phyloP scores from a whole-genome alignment of 106 monocot genomes.

The Ottelia alismoides region DNA sequence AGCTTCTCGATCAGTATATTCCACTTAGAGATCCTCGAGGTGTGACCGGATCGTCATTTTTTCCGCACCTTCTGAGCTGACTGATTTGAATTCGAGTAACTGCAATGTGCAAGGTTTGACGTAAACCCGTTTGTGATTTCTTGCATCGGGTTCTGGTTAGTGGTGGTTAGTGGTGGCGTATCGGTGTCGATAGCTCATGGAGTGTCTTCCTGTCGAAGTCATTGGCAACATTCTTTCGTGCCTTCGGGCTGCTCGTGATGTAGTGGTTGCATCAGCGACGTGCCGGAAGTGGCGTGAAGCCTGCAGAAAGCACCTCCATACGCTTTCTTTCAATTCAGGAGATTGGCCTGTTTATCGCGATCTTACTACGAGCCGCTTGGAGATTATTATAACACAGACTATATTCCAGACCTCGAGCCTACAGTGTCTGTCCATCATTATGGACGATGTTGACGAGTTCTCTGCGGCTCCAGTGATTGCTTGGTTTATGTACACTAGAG shows the following conservation, averaged over 20 bases:
- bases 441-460: conserved; percentile 71
- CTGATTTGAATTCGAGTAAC: too few species aligned
- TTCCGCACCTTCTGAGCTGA: too few species aligned
- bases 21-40: too few species aligned
- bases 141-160: too few species aligned
- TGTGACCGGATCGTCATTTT: too few species aligned
- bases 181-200: too few species aligned
- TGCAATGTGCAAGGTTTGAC: too few species aligned
- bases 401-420: conserved; percentile 83
- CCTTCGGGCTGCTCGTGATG: conserved; percentile 55
- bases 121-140: too few species aligned
- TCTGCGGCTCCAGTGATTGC: conserved; percentile 93
- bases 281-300: conserved; percentile 88
- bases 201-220: conserved; percentile 83
- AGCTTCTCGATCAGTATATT: too few species aligned
- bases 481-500: conserved; percentile 97
- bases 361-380: conserved; percentile 49
- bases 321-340: conserved; percentile 55
- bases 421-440: conserved; percentile 62
- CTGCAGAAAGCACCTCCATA: conserved; percentile 63
- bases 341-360: conserved; percentile 65
- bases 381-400: conserved; percentile 91
- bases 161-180: too few species aligned
- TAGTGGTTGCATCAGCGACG: conserved; percentile 75
- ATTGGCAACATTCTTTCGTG: conserved; percentile 94